These are phyloP conservation scores for Talaromyces atroroseus DNA, from an alignment of 2,329 filamentous ascomycete species.

Conservation along the genomic window DNA sequence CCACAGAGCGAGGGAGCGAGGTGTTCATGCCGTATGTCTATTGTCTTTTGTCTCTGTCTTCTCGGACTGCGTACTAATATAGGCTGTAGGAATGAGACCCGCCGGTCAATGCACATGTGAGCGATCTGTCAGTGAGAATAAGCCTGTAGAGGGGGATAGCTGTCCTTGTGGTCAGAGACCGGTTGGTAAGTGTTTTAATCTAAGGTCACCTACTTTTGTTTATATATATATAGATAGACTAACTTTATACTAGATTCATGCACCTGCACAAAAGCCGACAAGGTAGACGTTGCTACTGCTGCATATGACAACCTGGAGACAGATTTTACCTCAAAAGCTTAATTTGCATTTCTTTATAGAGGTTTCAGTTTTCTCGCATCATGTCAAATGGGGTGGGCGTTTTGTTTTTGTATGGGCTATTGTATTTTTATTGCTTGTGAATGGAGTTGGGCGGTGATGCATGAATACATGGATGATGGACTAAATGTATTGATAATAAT, in stretches of 20 bases:
- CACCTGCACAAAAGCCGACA: constrained; percentile 72
- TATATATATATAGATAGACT: not conserved
- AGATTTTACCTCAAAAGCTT: constrained; percentile 59
- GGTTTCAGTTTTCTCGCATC: not conserved
- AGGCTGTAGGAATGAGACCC: constrained; percentile 58
- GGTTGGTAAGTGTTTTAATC: constrained; percentile 52
- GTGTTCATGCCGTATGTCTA: constrained; percentile 69
- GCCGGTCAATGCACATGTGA: constrained; percentile 79
- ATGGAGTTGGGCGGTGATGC: not conserved
- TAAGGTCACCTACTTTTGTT: not conserved
- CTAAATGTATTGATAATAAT: not conserved
- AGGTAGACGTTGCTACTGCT: constrained; percentile 47
- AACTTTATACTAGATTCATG: constrained; percentile 52
- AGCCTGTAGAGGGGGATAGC: constrained; percentile 51
- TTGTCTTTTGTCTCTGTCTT: constrained; percentile 16
- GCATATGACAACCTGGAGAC: constrained; percentile 54
- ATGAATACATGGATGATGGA: too few species aligned
- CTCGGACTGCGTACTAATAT: not conserved
- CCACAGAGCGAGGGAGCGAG: constrained; percentile 67
- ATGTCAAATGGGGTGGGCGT: not conserved
- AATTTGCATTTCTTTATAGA: not conserved
- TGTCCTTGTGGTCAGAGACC: constrained; percentile 75
- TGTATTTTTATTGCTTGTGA: not conserved
- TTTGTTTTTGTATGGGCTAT: not conserved
- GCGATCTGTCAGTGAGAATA: constrained; percentile 65